phyloP scores from a whole-genome alignment of 257 asterid genomes.

The Scutellaria baicalensis region DNA sequence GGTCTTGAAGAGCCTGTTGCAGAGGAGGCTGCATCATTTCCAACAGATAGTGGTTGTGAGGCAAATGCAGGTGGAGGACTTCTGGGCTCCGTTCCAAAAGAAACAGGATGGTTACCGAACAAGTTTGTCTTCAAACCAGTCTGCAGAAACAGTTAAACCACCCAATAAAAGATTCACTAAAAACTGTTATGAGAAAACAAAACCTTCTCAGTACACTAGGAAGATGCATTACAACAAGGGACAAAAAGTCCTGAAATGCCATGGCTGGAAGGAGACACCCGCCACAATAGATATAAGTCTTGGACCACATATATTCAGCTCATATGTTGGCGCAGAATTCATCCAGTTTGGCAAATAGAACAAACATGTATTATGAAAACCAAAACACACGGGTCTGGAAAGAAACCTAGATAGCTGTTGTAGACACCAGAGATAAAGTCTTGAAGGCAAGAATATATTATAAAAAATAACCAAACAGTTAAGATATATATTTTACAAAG shows the following conservation, averaged over 20 bases:
- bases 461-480: background rate
- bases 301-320: background rate
- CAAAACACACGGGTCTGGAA: background rate
- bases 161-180: slow-evolving; percentile 1
- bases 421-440: background rate
- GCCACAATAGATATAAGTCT: background rate
- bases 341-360: background rate
- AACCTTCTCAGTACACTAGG: background rate
- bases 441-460: background rate
- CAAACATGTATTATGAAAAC: background rate
- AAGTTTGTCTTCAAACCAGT: slow-evolving; percentile 85
- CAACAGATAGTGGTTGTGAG: slow-evolving; percentile 59
- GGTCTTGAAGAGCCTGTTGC: slow-evolving; percentile 42
- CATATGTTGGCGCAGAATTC: background rate
- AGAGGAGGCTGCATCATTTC: slow-evolving; percentile 31
- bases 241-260: too few species aligned
- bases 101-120: slow-evolving; percentile 83
- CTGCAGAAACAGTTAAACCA: slow-evolving; percentile 29
- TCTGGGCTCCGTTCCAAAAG: slow-evolving; percentile 52
- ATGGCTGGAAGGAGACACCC: background rate
- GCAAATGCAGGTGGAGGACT: slow-evolving; percentile 87
- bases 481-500: background rate
- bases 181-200: background rate
- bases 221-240: too few species aligned
- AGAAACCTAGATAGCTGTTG: background rate